Base-by-base conservation (phyloP, 331 rosid genomes). In the Pyracantha coccinea region DNA sequence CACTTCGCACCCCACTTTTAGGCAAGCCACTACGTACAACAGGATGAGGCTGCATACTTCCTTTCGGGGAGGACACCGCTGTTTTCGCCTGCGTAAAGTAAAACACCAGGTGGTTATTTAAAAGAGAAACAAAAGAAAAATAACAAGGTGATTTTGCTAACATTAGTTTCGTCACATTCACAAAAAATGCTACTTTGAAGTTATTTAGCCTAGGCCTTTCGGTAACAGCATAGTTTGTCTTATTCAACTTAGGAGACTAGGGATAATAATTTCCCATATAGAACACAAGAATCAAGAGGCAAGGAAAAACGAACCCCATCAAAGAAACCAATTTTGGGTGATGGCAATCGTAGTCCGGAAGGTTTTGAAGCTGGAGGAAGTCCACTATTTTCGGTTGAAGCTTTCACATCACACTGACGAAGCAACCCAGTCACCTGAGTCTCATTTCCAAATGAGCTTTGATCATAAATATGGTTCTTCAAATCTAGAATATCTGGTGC, bases 321-420 rank as follows among this genome's bases (percentile, higher is more conserved):
- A 77, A 93, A 93, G 78, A 85, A 93, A 74, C 98, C 99, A 72
- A 92, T 90, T 79, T 95, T 95, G 59, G 99, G 99, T 29, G 99
- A 95, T 71, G 99, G 97, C 69, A 95, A 76, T 76, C 97, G 92
- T 75, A 95, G 91, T 69, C 97, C 97, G 0, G 99, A 92, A 83
- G 99, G 97, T 83, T 83, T 92, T 59, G 62, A 79, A 47, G 85
- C 67, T 73, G 89, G 92, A 82, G 76, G 84, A 79, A 74, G 75
- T 35, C 50, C 70, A 72, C 74, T 75, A 59, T 59, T 58, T 24
- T 82, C 87, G 12, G 73, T 69, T 20, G 88, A 82, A 76, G 83
- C 65, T 68, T 74, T 77, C 82, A 65, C 80, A 12, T 66, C 71
- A 74, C 83, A 71, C 69, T 77, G 86, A 77, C 63, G 67, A 44